These are phyloP conservation scores for Hypoxylon sp. DNA, from an alignment of 2,329 filamentous ascomycete species.

Conservation along the genomic window DNA sequence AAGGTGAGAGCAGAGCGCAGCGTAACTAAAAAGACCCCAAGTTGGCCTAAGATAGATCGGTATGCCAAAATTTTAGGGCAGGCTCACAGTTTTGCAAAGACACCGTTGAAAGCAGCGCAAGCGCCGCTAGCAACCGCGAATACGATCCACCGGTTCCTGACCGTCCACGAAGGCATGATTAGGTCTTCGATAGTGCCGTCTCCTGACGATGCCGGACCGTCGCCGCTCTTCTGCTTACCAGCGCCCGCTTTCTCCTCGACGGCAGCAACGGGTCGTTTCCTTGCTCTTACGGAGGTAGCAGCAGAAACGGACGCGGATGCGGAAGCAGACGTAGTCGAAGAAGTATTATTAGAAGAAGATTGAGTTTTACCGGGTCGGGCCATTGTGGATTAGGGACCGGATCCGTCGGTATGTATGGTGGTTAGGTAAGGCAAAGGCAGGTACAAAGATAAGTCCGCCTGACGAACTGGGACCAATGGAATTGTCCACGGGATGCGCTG, in stretches of 20 bases:
- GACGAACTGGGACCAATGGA: conserved; percentile 25
- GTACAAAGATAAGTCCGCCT: conserved; percentile 16
- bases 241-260: conserved; percentile 21
- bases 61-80: neutral
- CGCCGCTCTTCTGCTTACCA: conserved; percentile 27
- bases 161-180: conserved; percentile 46
- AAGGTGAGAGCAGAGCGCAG: neutral
- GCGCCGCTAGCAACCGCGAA: conserved; percentile 80
- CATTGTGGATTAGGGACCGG: conserved; percentile 34
- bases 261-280: conserved; percentile 22
- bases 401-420: conserved; percentile 15
- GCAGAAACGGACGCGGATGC: conserved; percentile 22
- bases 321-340: conserved; percentile 27
- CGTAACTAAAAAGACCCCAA: neutral
- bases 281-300: conserved; percentile 27
- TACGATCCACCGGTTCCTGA: conserved; percentile 70
- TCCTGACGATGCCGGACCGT: conserved; percentile 5
- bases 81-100: conserved; percentile 84
- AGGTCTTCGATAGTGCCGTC: neutral
- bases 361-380: conserved; percentile 35
- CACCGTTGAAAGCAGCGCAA: conserved; percentile 84
- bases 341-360: conserved; percentile 9
- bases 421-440: conserved; percentile 1
- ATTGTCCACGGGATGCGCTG: conserved; percentile 17
- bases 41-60: neutral